These are phyloP conservation scores for Pyrenochaeta sp. DNA, from an alignment of 2,329 filamentous ascomycete species.

Conservation along the genomic window DNA sequence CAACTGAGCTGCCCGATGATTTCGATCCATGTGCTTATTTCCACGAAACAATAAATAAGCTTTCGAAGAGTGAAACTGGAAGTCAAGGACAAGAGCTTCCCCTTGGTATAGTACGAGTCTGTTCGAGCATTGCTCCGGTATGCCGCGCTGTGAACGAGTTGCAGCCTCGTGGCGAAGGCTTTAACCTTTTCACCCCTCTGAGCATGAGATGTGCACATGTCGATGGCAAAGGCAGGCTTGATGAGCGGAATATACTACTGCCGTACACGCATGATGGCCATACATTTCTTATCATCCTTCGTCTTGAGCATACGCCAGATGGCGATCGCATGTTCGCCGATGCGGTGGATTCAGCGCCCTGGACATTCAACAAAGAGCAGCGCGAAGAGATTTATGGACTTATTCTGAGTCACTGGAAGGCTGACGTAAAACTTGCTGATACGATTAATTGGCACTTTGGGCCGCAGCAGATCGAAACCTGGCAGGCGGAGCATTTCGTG, in stretches of 20 bases:
- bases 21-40: slow-evolving; percentile 15
- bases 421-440: neutral
- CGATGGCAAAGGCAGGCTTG: too few relatives aligned
- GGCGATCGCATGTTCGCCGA: neutral
- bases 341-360: slow-evolving; percentile 8
- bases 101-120: too few relatives aligned
- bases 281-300: neutral
- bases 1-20: too few relatives aligned
- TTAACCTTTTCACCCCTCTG: neutral
- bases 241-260: too few relatives aligned
- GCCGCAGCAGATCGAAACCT: neutral
- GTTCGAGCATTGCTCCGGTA: slow-evolving; percentile 4
- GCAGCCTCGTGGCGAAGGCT: neutral
- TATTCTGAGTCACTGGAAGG: neutral
- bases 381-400: neutral
- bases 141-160: slow-evolving; percentile 5
- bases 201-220: too few relatives aligned
- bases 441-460: neutral
- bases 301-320: neutral
- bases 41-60: neutral
- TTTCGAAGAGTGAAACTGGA: neutral
- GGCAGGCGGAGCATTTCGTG: neutral
- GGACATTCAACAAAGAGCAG: neutral
- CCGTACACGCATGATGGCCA: neutral
- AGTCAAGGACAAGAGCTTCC: too few relatives aligned